A percentile compares a stretch with the other conserved stretches of the same genome.
These are phyloP conservation scores for Xylariaceae sp. DNA, from an alignment of 2,329 filamentous ascomycete genomes.

Conservation along the genomic window DNA sequence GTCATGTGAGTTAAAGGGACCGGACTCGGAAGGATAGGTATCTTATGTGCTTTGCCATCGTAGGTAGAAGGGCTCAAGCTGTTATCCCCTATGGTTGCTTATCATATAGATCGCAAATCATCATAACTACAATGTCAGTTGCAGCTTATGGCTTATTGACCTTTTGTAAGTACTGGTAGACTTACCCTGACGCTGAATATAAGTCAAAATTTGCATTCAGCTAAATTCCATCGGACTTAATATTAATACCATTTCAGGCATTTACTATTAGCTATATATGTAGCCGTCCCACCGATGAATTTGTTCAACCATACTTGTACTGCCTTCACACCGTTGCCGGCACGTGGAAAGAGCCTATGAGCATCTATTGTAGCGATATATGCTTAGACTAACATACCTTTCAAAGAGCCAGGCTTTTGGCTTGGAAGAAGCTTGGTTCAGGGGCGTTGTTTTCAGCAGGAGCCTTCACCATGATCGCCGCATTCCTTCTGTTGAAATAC, in stretches of 20 bases:
- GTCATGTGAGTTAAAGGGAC: neutral
- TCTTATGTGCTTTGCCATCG: neutral
- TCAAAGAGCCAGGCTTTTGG: constrained; percentile 2
- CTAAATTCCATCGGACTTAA: neutral
- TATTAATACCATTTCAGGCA: constrained; percentile 8
- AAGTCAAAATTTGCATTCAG: constrained; percentile 13
- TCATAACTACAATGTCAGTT: neutral
- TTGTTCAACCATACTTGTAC: constrained; percentile 14
- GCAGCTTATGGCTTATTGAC: constrained; percentile 7
- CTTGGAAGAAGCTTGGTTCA: constrained; percentile 9
- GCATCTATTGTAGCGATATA: neutral
- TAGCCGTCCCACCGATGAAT: constrained; percentile 13
- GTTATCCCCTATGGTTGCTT: neutral
- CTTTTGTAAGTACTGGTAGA: constrained; percentile 39
- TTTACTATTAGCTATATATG: constrained; percentile 7
- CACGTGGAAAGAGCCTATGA: neutral
- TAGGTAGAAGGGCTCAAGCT: neutral
- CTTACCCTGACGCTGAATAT: constrained; percentile 43
- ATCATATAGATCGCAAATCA: neutral
- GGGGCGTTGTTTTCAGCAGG: constrained; percentile 11
- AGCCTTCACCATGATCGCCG: constrained; percentile 12
- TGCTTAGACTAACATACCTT: neutral
- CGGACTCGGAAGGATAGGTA: neutral
- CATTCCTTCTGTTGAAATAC: constrained; percentile 10
- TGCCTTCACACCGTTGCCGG: constrained; percentile 12